Percentiles rank a stretch among this genome's conserved stretches.
Evolutionary conservation across 1,284 basidiomycete species (phyloP).

Genomic region (Vanrija humicola): DNA sequence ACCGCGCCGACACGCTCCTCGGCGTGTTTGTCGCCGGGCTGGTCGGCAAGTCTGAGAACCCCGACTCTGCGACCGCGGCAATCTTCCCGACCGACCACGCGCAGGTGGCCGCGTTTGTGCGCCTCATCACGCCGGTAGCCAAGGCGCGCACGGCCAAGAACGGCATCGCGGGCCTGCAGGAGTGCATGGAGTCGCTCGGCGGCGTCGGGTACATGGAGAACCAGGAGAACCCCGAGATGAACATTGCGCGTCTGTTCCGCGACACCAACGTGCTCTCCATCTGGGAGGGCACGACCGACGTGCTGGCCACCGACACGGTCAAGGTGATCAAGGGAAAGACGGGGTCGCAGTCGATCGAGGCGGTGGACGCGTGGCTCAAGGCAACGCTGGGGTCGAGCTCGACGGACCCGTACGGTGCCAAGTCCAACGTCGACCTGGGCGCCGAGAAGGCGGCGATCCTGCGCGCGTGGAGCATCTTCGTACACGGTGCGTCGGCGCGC

Average conservation of each 20-base stretch:
- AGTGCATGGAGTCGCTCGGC: constrained; percentile 69
- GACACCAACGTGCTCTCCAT: constrained; percentile 72
- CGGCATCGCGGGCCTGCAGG: constrained; percentile 61
- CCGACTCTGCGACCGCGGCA: constrained; percentile 40
- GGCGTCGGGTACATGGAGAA: constrained; percentile 83
- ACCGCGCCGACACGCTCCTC: constrained; percentile 64
- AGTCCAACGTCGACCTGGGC: not conserved
- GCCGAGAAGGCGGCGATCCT: constrained; percentile 2
- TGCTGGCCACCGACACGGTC: constrained; percentile 17
- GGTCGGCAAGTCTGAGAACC: constrained; percentile 60
- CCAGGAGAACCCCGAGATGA: constrained; percentile 55
- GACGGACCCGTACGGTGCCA: too few species aligned
- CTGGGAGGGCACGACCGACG: constrained; percentile 66
- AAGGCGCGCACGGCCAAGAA: constrained; percentile 70
- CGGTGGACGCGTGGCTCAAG: constrained; percentile 7
- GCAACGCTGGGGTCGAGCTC: not conserved
- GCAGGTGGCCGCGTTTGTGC: constrained; percentile 56
- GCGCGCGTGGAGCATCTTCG: not conserved
- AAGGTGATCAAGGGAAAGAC: constrained; percentile 11
- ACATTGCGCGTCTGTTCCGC: constrained; percentile 50
- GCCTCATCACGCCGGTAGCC: constrained; percentile 65
- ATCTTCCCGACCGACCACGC: constrained; percentile 10
- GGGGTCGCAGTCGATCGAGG: not conserved
- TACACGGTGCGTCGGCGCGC: not conserved
- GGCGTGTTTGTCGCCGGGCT: constrained; percentile 59